Conservation (phyloP, 179 eudicot species). For the Pouteria campechiana region DNA sequence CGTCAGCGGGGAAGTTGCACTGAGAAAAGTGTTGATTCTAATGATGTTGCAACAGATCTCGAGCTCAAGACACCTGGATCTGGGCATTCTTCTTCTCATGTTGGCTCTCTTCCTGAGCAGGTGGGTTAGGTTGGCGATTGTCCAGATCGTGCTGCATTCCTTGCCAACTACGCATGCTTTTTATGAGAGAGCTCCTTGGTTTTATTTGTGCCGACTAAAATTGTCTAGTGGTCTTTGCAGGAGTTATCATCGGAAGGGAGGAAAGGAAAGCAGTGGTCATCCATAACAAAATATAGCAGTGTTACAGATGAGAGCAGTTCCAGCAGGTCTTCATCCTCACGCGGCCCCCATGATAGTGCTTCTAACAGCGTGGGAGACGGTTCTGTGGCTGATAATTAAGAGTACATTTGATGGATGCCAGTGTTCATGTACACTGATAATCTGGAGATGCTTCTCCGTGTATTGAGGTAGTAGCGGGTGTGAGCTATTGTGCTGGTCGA, state of each 20-base stretch:
- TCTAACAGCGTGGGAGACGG: conserved; percentile 34
- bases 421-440: too few relatives aligned
- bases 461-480: too few relatives aligned
- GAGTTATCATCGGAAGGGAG: conserved; percentile 39
- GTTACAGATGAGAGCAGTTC: conserved; percentile 18
- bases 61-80: conserved; percentile 96
- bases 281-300: conserved; percentile 40
- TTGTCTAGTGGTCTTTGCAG: conserved; percentile 19
- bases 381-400: conserved; percentile 8
- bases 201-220: conserved; percentile 1
- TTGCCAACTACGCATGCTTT: neutral
- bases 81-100: neutral
- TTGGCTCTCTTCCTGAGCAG: conserved; percentile 1
- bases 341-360: conserved; percentile 23
- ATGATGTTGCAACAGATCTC: conserved; percentile 76
- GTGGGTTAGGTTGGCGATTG: neutral
- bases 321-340: conserved; percentile 32
- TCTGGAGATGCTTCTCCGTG: too few relatives aligned
- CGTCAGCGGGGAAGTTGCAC: conserved; percentile 23
- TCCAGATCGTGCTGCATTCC: neutral
- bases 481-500: too few relatives aligned
- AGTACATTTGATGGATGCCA: too few relatives aligned
- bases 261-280: conserved; percentile 34
- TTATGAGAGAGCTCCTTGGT: neutral
- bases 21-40: conserved; percentile 53